Percentiles rank a stretch among this genome's conserved stretches.
Evolutionary conservation across 257 asterid species (phyloP).

Genomic region (Leonotis leonurus): DNA sequence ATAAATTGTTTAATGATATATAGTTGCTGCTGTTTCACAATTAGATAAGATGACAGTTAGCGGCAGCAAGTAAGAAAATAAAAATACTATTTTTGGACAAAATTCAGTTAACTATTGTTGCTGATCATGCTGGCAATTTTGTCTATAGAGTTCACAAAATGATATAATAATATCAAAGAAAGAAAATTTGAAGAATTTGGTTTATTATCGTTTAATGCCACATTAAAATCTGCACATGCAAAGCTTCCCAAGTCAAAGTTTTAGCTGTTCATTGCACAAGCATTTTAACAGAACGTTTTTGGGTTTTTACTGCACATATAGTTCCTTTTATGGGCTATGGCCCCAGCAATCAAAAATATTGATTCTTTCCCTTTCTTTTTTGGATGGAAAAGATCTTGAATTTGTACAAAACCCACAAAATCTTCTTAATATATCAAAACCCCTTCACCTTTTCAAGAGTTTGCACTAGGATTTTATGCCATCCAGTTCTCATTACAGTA

Average conservation of each 20-base stretch:
- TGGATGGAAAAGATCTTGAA: not conserved
- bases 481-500: conserved; percentile 12
- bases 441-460: conserved; percentile 10
- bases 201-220: conserved; percentile 13
- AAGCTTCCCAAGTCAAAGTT: conserved; percentile 15
- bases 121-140: conserved; percentile 9
- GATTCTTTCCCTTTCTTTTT: not conserved
- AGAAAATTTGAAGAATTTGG: not conserved
- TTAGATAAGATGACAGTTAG: not conserved
- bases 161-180: not conserved
- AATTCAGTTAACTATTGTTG: not conserved
- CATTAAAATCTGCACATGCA: conserved; percentile 31
- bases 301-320: conserved; percentile 8
- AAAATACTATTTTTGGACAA: not conserved
- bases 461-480: conserved; percentile 14
- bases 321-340: not conserved
- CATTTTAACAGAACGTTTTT: not conserved
- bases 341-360: conserved; percentile 14
- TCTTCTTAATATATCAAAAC: not conserved
- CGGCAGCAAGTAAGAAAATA: not conserved
- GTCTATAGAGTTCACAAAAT: not conserved
- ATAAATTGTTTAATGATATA: not conserved
- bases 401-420: not conserved
- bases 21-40: not conserved
- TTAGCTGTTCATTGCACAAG: not conserved